Evolutionary conservation across 768 basidiomycete species (phyloP).

Genomic region (Auriscalpium vulgare): DNA sequence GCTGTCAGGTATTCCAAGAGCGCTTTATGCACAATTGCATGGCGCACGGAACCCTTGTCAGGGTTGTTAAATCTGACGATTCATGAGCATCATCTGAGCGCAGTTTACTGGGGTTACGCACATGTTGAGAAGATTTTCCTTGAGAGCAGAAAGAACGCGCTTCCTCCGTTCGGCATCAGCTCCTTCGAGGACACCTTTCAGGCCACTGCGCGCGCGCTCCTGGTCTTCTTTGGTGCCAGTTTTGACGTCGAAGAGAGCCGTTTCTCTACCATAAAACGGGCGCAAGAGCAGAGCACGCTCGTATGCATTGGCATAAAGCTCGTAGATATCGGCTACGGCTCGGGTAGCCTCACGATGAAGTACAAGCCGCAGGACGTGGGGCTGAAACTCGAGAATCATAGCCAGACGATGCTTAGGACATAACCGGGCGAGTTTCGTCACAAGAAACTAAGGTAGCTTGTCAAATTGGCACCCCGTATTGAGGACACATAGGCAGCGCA

Average conservation of each 20-base stretch:
- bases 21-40: slow-evolving; percentile 81
- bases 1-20: slow-evolving; percentile 79
- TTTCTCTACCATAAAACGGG: slow-evolving; percentile 90
- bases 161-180: slow-evolving; percentile 55
- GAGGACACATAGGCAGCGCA: slow-evolving; percentile 21
- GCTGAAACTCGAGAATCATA: slow-evolving; percentile 75
- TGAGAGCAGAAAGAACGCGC: slow-evolving; percentile 59
- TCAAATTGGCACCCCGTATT: background rate
- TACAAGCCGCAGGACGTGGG: slow-evolving; percentile 66
- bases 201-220: slow-evolving; percentile 55
- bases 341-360: slow-evolving; percentile 79
- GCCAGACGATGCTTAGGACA: slow-evolving; percentile 67
- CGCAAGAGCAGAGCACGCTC: slow-evolving; percentile 74
- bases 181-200: slow-evolving; percentile 60
- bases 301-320: slow-evolving; percentile 78
- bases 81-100: background rate
- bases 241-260: slow-evolving; percentile 48
- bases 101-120: slow-evolving; percentile 28
- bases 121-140: slow-evolving; percentile 71
- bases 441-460: slow-evolving; percentile 50
- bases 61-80: slow-evolving; percentile 78
- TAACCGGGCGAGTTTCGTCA: slow-evolving; percentile 69
- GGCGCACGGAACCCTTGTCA: slow-evolving; percentile 82
- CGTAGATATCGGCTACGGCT: slow-evolving; percentile 83
- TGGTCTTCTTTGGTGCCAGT: slow-evolving; percentile 52